phyloP scores from a whole-genome alignment of 2,329 filamentous ascomycete species.

The Fusarium palustre region DNA sequence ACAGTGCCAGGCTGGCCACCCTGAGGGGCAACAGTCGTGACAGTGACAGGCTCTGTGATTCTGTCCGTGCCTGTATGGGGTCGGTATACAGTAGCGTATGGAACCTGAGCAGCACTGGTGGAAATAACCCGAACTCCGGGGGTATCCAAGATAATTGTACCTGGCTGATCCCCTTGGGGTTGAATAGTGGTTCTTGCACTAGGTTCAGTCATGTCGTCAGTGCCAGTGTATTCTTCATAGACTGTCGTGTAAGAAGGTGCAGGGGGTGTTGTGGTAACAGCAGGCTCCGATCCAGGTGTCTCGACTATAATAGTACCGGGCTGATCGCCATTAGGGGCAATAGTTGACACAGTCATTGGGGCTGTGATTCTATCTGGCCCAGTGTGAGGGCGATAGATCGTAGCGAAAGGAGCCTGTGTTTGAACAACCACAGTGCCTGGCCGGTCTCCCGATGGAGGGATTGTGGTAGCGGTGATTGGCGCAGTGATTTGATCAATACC shows the following conservation, averaged over 20 bases:
- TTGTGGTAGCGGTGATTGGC: conserved; percentile 19
- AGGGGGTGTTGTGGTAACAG: conserved; percentile 26
- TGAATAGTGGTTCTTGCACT: conserved; percentile 23
- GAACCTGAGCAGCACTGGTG: conserved; percentile 6
- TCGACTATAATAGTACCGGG: conserved; percentile 33
- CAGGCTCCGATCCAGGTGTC: conserved; percentile 21
- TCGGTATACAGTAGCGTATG: conserved; percentile 24
- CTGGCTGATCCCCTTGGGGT: conserved; percentile 26
- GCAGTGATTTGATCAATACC: conserved; percentile 24
- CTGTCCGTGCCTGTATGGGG: conserved; percentile 5
- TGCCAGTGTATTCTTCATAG: conserved; percentile 23
- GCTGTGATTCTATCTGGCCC: conserved; percentile 21
- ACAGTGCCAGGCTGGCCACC: conserved; percentile 15
- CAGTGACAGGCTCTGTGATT: conserved; percentile 15
- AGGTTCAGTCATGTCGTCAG: conserved; percentile 21
- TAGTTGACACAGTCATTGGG: conserved; percentile 25
- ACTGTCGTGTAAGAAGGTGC: conserved; percentile 23
- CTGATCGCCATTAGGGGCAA: conserved; percentile 18
- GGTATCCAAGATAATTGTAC: conserved; percentile 34
- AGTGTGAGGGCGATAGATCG: conserved; percentile 26
- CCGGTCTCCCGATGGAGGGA: conserved; percentile 9
- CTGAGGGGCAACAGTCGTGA: conserved; percentile 10
- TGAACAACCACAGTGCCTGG: conserved; percentile 31
- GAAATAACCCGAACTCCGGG: conserved; percentile 13
- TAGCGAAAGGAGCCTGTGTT: conserved; percentile 28